A percentile compares a stretch with the other conserved stretches of the same genome.
Evolutionary conservation across 805 yeast genomes (phyloP).

Genomic region (Cyberlindnera lachancei): DNA sequence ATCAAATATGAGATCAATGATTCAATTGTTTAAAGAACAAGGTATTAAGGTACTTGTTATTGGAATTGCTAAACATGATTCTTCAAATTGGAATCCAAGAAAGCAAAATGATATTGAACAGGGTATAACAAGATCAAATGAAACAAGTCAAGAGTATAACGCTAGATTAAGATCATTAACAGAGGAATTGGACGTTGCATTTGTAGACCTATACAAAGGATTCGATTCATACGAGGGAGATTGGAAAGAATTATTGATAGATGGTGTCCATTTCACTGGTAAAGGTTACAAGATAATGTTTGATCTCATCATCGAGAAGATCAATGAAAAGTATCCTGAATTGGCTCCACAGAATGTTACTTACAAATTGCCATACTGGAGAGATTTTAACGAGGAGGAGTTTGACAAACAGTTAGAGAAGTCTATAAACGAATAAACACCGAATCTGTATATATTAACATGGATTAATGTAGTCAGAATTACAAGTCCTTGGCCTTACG

Average conservation of each 20-base stretch:
- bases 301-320: constrained; percentile 33
- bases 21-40: constrained; percentile 30
- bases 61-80: constrained; percentile 55
- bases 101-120: constrained; percentile 26
- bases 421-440: too few species aligned
- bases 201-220: constrained; percentile 44
- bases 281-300: constrained; percentile 44
- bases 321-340: constrained; percentile 40
- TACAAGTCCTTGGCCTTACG: constrained; percentile 30
- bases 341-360: constrained; percentile 34
- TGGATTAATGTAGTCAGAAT: too few species aligned
- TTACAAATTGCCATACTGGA: constrained; percentile 34
- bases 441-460: too few species aligned
- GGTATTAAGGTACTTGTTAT: constrained; percentile 49
- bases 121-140: constrained; percentile 40
- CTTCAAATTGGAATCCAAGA: constrained; percentile 30
- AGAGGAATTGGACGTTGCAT: constrained; percentile 39
- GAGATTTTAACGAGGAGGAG: constrained; percentile 21
- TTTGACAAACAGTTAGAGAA: constrained; percentile 4
- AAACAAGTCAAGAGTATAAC: constrained; percentile 39
- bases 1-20: constrained; percentile 39
- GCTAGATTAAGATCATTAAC: constrained; percentile 44
- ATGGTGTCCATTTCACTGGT: constrained; percentile 57
- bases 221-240: constrained; percentile 32
- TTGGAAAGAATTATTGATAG: constrained; percentile 36